phyloP scores from a whole-genome alignment of 2,329 filamentous ascomycete species.

The Alternaria tenuissima region DNA sequence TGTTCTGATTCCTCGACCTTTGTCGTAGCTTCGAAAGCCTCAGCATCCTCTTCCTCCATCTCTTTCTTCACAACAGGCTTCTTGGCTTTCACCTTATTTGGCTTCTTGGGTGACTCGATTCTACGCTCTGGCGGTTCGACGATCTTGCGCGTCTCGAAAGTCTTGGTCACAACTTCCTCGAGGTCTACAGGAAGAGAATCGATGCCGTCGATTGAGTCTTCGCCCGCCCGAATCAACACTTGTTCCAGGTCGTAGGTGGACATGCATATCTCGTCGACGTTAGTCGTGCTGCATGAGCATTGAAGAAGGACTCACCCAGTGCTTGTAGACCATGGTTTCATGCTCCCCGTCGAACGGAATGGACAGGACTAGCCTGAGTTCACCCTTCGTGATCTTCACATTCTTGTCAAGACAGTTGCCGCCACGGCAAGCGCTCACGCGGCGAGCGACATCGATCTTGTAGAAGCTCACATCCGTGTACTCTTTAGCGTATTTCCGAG shows the following conservation, averaged over 20 bases:
- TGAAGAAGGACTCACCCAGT: conserved; percentile 65
- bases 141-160: conserved; percentile 77
- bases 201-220: conserved; percentile 75
- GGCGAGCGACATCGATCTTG: conserved; percentile 25
- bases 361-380: conserved; percentile 74
- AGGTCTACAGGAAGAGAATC: conserved; percentile 73
- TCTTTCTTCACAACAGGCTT: conserved; percentile 25
- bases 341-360: conserved; percentile 50
- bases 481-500: conserved; percentile 10
- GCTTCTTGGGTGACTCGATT: conserved; percentile 37
- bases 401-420: conserved; percentile 72
- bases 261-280: conserved; percentile 67
- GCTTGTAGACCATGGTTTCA: conserved; percentile 76
- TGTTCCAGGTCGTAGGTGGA: conserved; percentile 74
- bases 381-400: conserved; percentile 80
- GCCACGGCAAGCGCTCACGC: conserved; percentile 72
- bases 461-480: conserved; percentile 25
- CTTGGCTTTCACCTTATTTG: conserved; percentile 26
- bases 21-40: background rate
- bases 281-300: background rate
- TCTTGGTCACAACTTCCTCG: conserved; percentile 74
- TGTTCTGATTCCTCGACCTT: background rate
- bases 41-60: background rate
- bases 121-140: conserved; percentile 57
- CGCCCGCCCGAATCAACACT: conserved; percentile 63